Percentiles rank a stretch among this genome's conserved stretches.
Evolutionary conservation across 148 eudicot genomes (phyloP).

Genomic region (Camellia granthamiana): DNA sequence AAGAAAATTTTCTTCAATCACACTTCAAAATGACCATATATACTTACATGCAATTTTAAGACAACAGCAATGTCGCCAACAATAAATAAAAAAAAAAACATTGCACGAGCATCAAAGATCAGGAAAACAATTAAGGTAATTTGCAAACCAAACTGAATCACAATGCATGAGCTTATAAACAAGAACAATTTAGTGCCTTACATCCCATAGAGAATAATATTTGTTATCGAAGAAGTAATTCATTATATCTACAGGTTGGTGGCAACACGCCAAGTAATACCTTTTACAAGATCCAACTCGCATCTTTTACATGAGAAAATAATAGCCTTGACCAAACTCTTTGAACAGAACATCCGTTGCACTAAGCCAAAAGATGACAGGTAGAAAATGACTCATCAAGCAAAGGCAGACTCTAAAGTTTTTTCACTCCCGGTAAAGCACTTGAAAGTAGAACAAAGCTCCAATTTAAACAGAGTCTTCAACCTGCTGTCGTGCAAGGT

Average conservation of each 20-base stretch:
- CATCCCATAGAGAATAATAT: not conserved
- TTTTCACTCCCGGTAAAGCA: not conserved
- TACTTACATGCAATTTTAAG: too few relatives aligned
- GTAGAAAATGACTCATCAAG: conserved; percentile 1
- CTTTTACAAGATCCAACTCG: conserved; percentile 10
- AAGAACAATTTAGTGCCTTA: not conserved
- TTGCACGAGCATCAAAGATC: not conserved
- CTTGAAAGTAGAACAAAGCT: conserved; percentile 8
- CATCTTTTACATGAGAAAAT: not conserved
- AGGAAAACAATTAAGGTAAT: not conserved
- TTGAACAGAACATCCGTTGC: conserved; percentile 10
- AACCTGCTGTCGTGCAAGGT: conserved; percentile 81
- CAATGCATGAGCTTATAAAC: not conserved
- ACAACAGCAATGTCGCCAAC: not conserved
- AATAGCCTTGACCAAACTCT: conserved; percentile 6
- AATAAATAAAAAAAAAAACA: not conserved
- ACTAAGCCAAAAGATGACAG: conserved; percentile 15
- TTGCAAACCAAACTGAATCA: not conserved
- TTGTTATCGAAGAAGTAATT: not conserved
- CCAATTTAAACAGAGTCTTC: conserved; percentile 68
- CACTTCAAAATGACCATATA: too few relatives aligned
- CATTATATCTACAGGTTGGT: conserved; percentile 23
- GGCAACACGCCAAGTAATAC: not conserved
- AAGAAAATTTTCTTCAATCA: too few relatives aligned
- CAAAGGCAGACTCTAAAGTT: not conserved